Evolutionary conservation across 352 stramenopile species (phyloP).

Genomic region (Phytophthora sansomeana): DNA sequence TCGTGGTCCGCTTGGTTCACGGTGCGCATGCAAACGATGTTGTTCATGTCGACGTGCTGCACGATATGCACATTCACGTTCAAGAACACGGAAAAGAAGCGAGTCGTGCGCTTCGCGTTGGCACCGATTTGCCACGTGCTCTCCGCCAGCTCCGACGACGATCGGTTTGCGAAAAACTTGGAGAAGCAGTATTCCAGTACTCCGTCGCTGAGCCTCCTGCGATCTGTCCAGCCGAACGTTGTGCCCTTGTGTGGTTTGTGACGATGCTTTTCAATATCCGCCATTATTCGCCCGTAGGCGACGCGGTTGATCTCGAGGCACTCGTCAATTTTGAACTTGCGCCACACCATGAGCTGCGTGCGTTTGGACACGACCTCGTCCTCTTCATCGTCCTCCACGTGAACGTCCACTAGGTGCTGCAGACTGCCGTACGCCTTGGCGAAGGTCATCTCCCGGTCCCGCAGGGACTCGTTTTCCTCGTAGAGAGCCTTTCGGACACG

Average conservation of each 20-base stretch:
- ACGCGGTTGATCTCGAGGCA: conserved; percentile 52
- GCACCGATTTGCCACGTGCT: conserved; percentile 45
- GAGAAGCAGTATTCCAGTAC: conserved; percentile 51
- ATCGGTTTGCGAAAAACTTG: conserved; percentile 47
- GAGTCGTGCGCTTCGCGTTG: conserved; percentile 30
- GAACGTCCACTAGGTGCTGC: conserved; percentile 54
- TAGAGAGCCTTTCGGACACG: conserved; percentile 48
- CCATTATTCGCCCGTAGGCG: conserved; percentile 45
- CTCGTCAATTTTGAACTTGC: conserved; percentile 50
- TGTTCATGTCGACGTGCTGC: conserved; percentile 54
- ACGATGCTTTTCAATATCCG: conserved; percentile 47
- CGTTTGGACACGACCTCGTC: conserved; percentile 22
- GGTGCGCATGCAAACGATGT: conserved; percentile 49
- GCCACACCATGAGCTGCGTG: conserved; percentile 46
- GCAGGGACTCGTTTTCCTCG: conserved; percentile 55
- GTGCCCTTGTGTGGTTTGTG: conserved; percentile 40
- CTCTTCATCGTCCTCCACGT: conserved; percentile 35
- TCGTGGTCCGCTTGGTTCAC: conserved; percentile 52
- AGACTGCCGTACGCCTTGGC: conserved; percentile 57
- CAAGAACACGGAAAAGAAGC: conserved; percentile 55
- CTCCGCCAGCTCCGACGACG: conserved; percentile 31
- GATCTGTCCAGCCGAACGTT: conserved; percentile 56
- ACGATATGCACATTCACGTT: conserved; percentile 49
- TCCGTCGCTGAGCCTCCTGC: conserved; percentile 32
- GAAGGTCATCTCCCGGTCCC: conserved; percentile 44